A percentile compares a stretch with the other conserved stretches of the same genome.
Conservation (phyloP, 1,284 basidiomycete species). For the Neonothopanus nambi region DNA sequence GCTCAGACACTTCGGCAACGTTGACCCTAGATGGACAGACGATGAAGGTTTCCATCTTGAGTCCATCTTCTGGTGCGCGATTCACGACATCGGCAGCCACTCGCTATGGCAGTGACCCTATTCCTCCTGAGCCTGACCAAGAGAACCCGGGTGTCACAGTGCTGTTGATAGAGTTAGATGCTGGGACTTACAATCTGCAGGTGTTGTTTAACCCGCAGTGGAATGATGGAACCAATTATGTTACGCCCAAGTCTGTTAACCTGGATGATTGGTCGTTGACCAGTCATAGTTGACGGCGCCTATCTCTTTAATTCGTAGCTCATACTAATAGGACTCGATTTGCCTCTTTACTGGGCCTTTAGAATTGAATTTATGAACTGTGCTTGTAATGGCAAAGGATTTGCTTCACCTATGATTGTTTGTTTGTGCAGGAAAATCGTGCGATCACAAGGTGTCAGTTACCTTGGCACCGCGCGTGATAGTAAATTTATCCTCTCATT, state of each 20-base stretch:
- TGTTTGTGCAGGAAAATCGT: too few species aligned
- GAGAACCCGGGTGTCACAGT: conserved; percentile 72
- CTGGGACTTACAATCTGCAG: conserved; percentile 61
- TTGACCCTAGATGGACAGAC: conserved; percentile 39
- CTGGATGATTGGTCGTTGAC: conserved; percentile 18
- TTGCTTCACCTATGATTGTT: too few species aligned
- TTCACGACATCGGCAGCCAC: conserved; percentile 43
- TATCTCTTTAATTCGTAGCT: too few species aligned
- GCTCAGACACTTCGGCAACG: conserved; percentile 22
- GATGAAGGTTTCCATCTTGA: conserved; percentile 51
- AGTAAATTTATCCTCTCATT: neutral
- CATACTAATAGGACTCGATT: too few species aligned
- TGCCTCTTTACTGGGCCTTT: too few species aligned
- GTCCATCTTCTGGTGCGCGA: conserved; percentile 47
- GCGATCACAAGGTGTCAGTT: too few species aligned
- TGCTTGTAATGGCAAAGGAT: too few species aligned
- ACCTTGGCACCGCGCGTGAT: too few species aligned
- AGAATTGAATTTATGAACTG: too few species aligned
- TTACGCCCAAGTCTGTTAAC: conserved; percentile 16
- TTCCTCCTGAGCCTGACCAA: conserved; percentile 60
- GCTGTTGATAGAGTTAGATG: conserved; percentile 61
- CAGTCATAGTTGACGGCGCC: too few species aligned
- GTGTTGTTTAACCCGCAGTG: conserved; percentile 79
- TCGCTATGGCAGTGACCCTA: conserved; percentile 54
- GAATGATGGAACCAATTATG: conserved; percentile 32